These are phyloP conservation scores for Aspergillus tamarii DNA, from an alignment of 2,329 filamentous ascomycete genomes.

Conservation along the genomic window DNA sequence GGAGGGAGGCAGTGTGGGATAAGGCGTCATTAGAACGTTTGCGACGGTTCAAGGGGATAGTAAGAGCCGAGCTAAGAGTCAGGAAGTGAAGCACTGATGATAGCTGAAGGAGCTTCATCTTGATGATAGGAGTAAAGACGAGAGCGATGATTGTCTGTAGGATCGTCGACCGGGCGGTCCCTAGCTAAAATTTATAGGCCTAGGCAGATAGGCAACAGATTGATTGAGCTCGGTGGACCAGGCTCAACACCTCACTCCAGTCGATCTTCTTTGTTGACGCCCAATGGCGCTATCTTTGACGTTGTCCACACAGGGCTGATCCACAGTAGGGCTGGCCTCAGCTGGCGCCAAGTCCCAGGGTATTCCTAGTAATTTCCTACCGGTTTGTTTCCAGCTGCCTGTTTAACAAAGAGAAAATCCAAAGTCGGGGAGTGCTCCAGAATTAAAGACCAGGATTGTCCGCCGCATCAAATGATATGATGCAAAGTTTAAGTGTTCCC, in stretches of 20 bases:
- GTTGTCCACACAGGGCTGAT: background rate
- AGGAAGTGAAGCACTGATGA: background rate
- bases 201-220: too few relatives aligned
- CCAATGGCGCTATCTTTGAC: too few relatives aligned
- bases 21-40: background rate
- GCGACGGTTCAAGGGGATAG: background rate
- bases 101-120: background rate
- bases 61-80: background rate
- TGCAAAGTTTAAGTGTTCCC: background rate
- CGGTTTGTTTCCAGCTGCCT: background rate
- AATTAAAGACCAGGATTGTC: background rate
- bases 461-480: background rate
- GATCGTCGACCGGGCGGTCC: background rate
- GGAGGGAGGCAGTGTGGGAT: constrained; percentile 10
- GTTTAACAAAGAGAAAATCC: background rate
- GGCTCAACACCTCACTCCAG: too few relatives aligned
- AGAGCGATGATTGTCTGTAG: background rate
- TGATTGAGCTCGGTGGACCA: too few relatives aligned
- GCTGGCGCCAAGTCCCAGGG: background rate
- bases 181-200: too few relatives aligned
- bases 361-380: background rate
- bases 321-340: background rate
- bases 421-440: too few relatives aligned
- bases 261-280: too few relatives aligned
- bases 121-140: background rate